Percentiles rank a stretch among this genome's conserved stretches.
These are phyloP conservation scores for Keithomyces neogunnii DNA, from an alignment of 2,329 filamentous ascomycete genomes.

Conservation along the genomic window DNA sequence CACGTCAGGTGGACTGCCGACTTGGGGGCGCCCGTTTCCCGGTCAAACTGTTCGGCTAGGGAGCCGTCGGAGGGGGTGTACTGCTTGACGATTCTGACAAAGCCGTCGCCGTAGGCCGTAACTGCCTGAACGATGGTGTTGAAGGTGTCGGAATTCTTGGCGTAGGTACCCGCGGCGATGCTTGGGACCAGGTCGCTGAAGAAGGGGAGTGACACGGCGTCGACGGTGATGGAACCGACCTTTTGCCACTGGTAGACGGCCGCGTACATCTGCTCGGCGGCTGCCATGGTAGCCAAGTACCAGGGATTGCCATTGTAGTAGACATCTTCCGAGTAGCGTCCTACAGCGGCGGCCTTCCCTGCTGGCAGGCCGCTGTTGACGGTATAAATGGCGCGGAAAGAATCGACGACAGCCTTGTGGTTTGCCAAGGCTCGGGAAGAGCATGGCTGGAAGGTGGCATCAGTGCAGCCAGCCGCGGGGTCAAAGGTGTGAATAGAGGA, in stretches of 20 bases:
- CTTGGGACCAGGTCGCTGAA: conserved; percentile 58
- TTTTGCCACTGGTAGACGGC: conserved; percentile 64
- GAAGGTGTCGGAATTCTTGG: conserved; percentile 37
- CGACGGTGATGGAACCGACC: conserved; percentile 55
- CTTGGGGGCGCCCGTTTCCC: conserved; percentile 38
- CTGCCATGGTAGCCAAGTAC: conserved; percentile 69
- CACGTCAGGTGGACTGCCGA: conserved; percentile 63
- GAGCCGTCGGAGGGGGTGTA: conserved; percentile 56
- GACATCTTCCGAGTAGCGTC: conserved; percentile 62
- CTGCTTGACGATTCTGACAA: conserved; percentile 48
- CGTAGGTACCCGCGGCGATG: conserved; percentile 54
- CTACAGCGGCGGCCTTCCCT: conserved; percentile 52
- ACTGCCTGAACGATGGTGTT: conserved; percentile 48
- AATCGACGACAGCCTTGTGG: conserved; percentile 67
- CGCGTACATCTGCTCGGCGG: conserved; percentile 73
- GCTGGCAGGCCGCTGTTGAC: conserved; percentile 58
- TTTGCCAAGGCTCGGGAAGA: conserved; percentile 61
- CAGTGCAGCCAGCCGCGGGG: conserved; percentile 55
- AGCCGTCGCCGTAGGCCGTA: conserved; percentile 50
- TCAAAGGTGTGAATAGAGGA: conserved; percentile 63
- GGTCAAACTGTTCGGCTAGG: conserved; percentile 56
- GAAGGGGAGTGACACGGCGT: conserved; percentile 57
- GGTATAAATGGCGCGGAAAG: conserved; percentile 62
- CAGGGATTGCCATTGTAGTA: conserved; percentile 78
- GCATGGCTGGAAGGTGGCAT: conserved; percentile 70